These are phyloP conservation scores for Irpex rosettiformis DNA, from an alignment of 1,284 basidiomycete species.

Conservation along the genomic window DNA sequence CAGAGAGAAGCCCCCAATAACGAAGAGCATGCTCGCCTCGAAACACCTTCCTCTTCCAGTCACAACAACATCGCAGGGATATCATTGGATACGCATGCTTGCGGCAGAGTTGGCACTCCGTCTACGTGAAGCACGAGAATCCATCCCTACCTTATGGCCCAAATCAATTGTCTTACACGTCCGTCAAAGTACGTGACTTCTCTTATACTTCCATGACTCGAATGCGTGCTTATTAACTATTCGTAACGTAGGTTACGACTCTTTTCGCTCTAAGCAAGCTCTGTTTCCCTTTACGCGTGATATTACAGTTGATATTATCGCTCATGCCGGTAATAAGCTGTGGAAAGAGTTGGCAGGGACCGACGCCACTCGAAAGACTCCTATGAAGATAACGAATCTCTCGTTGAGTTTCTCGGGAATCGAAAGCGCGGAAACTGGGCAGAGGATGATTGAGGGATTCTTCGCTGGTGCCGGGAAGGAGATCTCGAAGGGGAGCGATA, in stretches of 20 bases:
- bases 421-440: conserved; percentile 76
- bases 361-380: conserved; percentile 31
- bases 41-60: conserved; percentile 87
- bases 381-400: conserved; percentile 72
- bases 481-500: conserved; percentile 17
- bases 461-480: conserved; percentile 39
- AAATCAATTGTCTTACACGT: conserved; percentile 83
- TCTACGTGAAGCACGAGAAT: conserved; percentile 78
- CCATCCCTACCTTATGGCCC: conserved; percentile 82
- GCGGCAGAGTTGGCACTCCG: conserved; percentile 87
- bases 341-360: conserved; percentile 82
- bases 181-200: too few species aligned
- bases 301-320: conserved; percentile 75
- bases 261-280: conserved; percentile 73
- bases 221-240: conserved; percentile 25
- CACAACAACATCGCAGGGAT: conserved; percentile 67
- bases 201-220: too few species aligned
- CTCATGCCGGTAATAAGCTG: conserved; percentile 76
- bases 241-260: conserved; percentile 52
- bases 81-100: conserved; percentile 89
- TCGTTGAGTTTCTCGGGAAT: conserved; percentile 83
- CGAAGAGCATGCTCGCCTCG: conserved; percentile 91
- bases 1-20: conserved; percentile 77
- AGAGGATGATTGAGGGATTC: conserved; percentile 86
- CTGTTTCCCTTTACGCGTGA: conserved; percentile 79